Percentiles rank a stretch among this genome's conserved stretches.
Evolutionary conservation across 257 asterid species (phyloP).

Genomic region (Primulina huaijiensis): DNA sequence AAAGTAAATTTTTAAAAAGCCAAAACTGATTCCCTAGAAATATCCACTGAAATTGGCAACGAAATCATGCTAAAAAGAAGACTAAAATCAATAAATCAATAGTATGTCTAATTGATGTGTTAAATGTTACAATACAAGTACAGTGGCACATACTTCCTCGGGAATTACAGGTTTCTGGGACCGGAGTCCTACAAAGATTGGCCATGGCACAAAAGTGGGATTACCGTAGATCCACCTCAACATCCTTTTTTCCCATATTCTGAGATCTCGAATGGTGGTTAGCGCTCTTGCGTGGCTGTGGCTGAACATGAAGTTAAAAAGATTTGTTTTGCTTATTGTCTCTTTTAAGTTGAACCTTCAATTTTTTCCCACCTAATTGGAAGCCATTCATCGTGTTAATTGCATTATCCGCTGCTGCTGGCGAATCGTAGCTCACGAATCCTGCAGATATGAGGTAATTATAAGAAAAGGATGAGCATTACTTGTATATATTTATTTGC

Average conservation of each 20-base stretch:
- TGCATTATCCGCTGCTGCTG: constrained; percentile 80
- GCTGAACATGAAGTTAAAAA: neutral
- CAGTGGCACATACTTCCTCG: neutral
- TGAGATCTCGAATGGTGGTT: neutral
- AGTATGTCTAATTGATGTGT: neutral
- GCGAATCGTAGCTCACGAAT: constrained; percentile 87
- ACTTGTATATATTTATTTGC: constrained; percentile 1
- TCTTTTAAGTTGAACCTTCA: constrained; percentile 95
- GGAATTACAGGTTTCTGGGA: neutral
- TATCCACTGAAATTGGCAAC: neutral
- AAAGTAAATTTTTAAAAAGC: too few species aligned
- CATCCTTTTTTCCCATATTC: neutral
- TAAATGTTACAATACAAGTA: neutral
- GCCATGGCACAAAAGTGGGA: neutral
- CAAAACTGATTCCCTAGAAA: too few species aligned
- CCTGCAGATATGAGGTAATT: constrained; percentile 44
- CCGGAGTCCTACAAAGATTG: neutral
- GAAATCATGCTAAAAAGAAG: neutral
- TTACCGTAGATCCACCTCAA: neutral
- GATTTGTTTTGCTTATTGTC: constrained; percentile 28
- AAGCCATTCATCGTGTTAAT: constrained; percentile 81
- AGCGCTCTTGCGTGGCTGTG: neutral
- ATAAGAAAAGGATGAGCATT: neutral
- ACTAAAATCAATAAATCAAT: neutral
- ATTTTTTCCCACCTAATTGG: constrained; percentile 81